Evolutionary conservation across 805 yeast genomes (phyloP).

Genomic region (Saturnispora hagleri): DNA sequence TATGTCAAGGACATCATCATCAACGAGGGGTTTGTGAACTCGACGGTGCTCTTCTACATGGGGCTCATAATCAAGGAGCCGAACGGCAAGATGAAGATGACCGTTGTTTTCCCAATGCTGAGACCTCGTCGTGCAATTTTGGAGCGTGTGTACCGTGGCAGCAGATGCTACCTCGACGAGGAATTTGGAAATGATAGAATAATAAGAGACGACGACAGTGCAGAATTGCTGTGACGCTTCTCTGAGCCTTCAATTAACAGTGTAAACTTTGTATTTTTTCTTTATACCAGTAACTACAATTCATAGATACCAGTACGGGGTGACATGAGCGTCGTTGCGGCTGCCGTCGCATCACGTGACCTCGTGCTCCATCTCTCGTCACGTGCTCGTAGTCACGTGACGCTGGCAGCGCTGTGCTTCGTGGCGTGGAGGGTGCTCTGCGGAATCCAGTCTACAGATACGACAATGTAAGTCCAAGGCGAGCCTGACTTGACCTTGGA

Average conservation of each 20-base stretch:
- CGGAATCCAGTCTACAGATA: too few species aligned
- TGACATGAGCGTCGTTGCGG: too few species aligned
- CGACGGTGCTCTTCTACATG: conserved; percentile 57
- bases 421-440: too few species aligned
- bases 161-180: conserved; percentile 10
- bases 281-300: not conserved
- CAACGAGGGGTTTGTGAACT: conserved; percentile 66
- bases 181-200: not conserved
- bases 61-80: conserved; percentile 44
- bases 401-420: too few species aligned
- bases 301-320: not conserved
- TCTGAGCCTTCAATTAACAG: not conserved
- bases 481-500: too few species aligned
- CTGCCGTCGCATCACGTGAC: too few species aligned
- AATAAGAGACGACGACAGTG: not conserved
- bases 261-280: not conserved
- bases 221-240: not conserved
- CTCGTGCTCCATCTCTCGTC: too few species aligned
- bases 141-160: conserved; percentile 23
- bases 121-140: conserved; percentile 25
- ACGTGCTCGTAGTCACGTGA: too few species aligned
- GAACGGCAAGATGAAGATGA: conserved; percentile 14
- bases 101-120: conserved; percentile 25
- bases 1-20: conserved; percentile 56
- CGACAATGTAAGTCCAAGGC: too few species aligned